Evolutionary conservation across 257 asterid genomes (phyloP).

Genomic region (Solanum stenotomum): DNA sequence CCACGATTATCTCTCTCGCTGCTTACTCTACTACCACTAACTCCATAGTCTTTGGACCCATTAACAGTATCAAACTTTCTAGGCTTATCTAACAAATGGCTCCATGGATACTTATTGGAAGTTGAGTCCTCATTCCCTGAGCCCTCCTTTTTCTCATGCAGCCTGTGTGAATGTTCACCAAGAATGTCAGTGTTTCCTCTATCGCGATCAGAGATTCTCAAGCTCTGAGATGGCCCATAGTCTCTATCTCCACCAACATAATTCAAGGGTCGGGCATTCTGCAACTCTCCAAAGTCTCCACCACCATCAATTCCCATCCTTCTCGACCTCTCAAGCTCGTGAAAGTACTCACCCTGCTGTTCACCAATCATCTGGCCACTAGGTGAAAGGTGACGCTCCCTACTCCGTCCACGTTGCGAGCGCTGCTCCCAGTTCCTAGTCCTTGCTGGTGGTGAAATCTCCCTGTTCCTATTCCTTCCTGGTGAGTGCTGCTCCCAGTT

Average conservation of each 20-base stretch:
- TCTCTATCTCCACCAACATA: conserved; percentile 14
- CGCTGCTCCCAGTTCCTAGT: background rate
- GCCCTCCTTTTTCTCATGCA: conserved; percentile 11
- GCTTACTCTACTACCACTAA: conserved; percentile 19
- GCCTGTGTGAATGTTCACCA: conserved; percentile 4
- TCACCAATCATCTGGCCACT: background rate
- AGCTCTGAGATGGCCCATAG: background rate
- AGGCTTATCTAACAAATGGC: conserved; percentile 24
- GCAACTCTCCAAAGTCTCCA: conserved; percentile 14
- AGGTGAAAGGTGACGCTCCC: conserved; percentile 1
- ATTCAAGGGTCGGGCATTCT: conserved; percentile 12
- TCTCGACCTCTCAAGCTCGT: conserved; percentile 20
- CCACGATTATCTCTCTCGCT: conserved; percentile 18
- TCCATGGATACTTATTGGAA: conserved; percentile 20
- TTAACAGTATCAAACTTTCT: conserved; percentile 18
- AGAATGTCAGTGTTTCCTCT: conserved; percentile 17
- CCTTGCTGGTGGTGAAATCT: conserved; percentile 12
- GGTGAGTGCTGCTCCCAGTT: background rate
- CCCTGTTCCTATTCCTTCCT: conserved; percentile 11
- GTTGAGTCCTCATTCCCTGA: conserved; percentile 16
- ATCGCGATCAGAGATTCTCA: conserved; percentile 9
- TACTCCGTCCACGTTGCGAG: background rate
- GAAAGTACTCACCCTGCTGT: conserved; percentile 5
- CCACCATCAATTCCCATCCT: conserved; percentile 7
- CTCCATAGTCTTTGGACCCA: conserved; percentile 11